Evolutionary conservation across 1,284 basidiomycete species (phyloP), one percentile per base, ranked within the genome.

Genomic region (Microbotryomycetes sp.): DNA sequence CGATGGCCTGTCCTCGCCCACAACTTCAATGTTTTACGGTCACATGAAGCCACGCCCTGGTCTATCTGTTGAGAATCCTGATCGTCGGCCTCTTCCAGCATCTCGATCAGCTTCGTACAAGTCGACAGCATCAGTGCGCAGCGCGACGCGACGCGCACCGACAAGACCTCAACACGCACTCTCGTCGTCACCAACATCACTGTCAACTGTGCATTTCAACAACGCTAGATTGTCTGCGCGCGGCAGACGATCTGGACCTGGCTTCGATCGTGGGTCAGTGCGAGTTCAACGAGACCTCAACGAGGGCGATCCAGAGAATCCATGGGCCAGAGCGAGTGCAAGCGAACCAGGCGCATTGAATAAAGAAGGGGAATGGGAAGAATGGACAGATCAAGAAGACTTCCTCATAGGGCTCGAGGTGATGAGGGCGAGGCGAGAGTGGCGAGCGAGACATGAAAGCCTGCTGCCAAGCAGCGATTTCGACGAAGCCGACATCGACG

Each of bases 281-380:
- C 26, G 22, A 19, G 15, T 19, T 48, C 30, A 15, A 14, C 23
- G 47, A 23, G 53, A 49, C 19, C 16, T 7, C 47, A 6, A 2
- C 23, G 7, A 25, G 23, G 53, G 29, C 2, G 48, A 26, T 16
- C 25, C 25, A 6, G 28, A 25, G 6, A 32, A 22, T 1, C 63
- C 63, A 3, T 59, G 56, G 29, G n/a, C n/a, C n/a, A n/a, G n/a
- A n/a, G n/a, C n/a, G n/a, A n/a, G n/a, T n/a, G n/a, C n/a, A n/a
- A n/a, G n/a, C n/a, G 63, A 55, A 49, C 57, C 56, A 9, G 64
- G 64, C 1, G 52, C 30, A 6, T 29, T 51, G 57, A 62, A 30
- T 25, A 22, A 30, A 5, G n/a, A 48, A 6, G 64, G 64, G 6
- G 57, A 62, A 31, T 65, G 64, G 64, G 57, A 65, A 29, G 64